Evolutionary conservation across 2,329 filamentous ascomycete genomes (phyloP).

Genomic region (Talaromyces sp.): DNA sequence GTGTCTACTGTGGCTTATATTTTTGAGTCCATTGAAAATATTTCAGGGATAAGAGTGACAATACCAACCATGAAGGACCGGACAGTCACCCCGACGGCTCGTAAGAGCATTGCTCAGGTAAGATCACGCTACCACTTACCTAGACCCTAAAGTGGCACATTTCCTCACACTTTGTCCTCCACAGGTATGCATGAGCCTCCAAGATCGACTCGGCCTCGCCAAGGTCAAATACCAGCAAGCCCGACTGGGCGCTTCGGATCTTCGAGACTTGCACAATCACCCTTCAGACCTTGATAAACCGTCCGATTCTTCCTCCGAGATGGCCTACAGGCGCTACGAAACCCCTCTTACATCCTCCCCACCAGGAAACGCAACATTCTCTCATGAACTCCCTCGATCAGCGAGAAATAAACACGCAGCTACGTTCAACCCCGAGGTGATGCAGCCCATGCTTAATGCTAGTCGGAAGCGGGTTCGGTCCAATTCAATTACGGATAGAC

Average conservation of each 20-base stretch:
- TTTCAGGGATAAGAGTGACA: not conserved
- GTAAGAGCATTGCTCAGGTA: conserved; percentile 21
- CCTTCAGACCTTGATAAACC: conserved; percentile 69
- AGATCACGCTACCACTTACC: conserved; percentile 8
- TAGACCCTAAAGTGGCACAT: conserved; percentile 1
- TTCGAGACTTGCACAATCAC: conserved; percentile 74
- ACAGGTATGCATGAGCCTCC: conserved; percentile 88
- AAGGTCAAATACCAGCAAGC: conserved; percentile 97
- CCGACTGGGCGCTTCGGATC: conserved; percentile 83
- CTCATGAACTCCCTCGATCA: conserved; percentile 70
- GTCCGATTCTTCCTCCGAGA: conserved; percentile 82
- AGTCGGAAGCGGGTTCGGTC: conserved; percentile 69
- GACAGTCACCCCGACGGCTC: conserved; percentile 4
- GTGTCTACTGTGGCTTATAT: not conserved
- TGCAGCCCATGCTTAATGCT: conserved; percentile 49
- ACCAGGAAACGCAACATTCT: conserved; percentile 78
- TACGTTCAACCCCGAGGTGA: conserved; percentile 44
- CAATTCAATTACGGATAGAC: conserved; percentile 56
- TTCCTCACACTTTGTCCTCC: conserved; percentile 25
- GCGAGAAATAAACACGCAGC: conserved; percentile 44
- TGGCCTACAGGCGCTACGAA: conserved; percentile 61
- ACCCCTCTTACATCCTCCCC: conserved; percentile 73
- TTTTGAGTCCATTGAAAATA: not conserved
- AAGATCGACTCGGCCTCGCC: conserved; percentile 90
- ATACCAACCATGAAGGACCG: conserved; percentile 8